Evolutionary conservation across 768 basidiomycete species (phyloP).

Genomic region (Tephrocybe sp.): DNA sequence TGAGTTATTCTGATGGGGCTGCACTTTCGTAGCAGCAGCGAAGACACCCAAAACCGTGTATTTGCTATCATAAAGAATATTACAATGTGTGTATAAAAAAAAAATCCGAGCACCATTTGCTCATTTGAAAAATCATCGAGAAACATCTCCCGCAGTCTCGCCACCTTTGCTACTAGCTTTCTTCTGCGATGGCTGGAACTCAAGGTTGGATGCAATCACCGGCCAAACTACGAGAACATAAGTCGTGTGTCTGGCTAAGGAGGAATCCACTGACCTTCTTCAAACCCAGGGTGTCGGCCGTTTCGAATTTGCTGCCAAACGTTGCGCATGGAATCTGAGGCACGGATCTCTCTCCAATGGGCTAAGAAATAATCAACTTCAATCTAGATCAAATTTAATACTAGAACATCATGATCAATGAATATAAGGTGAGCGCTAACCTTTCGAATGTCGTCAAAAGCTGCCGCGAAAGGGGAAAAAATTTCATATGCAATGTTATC

Average conservation of each 20-base stretch:
- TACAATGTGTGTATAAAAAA: not conserved
- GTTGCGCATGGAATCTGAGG: conserved; percentile 79
- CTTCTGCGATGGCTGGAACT: conserved; percentile 47
- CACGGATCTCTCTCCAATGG: conserved; percentile 81
- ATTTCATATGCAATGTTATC: conserved; percentile 85
- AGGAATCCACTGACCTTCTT: conserved; percentile 56
- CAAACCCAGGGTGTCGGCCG: conserved; percentile 85
- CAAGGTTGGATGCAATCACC: conserved; percentile 59
- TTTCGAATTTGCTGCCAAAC: conserved; percentile 86
- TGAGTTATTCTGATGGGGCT: conserved; percentile 33
- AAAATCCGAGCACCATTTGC: too few species aligned
- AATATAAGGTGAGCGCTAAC: conserved; percentile 25
- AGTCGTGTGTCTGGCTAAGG: conserved; percentile 13
- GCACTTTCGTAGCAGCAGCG: not conserved
- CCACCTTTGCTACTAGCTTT: conserved; percentile 12
- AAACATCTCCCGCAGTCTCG: conserved; percentile 16
- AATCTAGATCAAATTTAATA: conserved; percentile 47
- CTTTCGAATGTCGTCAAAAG: conserved; percentile 80
- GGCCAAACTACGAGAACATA: conserved; percentile 55
- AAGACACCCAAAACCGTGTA: not conserved
- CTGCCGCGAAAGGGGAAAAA: conserved; percentile 82
- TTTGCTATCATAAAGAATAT: too few species aligned
- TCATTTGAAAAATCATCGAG: conserved; percentile 8
- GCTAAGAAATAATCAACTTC: conserved; percentile 78
- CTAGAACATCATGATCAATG: conserved; percentile 31